Evolutionary conservation across 2,329 filamentous ascomycete species (phyloP).

Genomic region (Diaporthe eres): DNA sequence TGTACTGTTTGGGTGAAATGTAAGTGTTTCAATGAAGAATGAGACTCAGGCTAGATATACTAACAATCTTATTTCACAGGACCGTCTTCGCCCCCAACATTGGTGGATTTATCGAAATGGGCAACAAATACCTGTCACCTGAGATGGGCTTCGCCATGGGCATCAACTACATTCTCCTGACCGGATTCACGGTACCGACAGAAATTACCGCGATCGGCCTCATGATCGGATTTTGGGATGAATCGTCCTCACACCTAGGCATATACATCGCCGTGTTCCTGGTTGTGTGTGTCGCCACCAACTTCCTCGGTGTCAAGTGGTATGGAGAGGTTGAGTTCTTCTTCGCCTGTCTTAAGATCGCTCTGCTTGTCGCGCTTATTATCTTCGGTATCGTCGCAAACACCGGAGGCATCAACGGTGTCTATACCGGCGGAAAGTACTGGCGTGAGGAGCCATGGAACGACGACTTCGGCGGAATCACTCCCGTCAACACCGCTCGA

Average conservation of each 20-base stretch:
- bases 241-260: conserved; percentile 36
- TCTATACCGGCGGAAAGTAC: conserved; percentile 41
- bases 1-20: conserved; percentile 73
- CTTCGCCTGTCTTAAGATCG: conserved; percentile 41
- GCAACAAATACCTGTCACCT: conserved; percentile 45
- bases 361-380: conserved; percentile 57
- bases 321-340: conserved; percentile 40
- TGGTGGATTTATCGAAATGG: conserved; percentile 47
- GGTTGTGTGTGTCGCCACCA: conserved; percentile 42
- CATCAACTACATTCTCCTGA: conserved; percentile 45
- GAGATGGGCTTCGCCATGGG: conserved; percentile 46
- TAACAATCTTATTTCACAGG: conserved; percentile 34
- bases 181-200: conserved; percentile 44
- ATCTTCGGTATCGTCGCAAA: conserved; percentile 74
- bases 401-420: conserved; percentile 59
- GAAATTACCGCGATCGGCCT: conserved; percentile 44
- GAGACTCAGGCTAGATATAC: neutral
- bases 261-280: conserved; percentile 44
- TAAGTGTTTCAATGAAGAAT: conserved; percentile 21
- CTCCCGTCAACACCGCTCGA: conserved; percentile 34
- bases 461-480: conserved; percentile 30
- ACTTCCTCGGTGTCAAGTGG: conserved; percentile 42
- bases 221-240: conserved; percentile 46
- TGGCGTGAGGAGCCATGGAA: conserved; percentile 40
- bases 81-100: conserved; percentile 46